phyloP scores from a whole-genome alignment of 1,284 basidiomycete genomes.

The Malassezia pachydermatis region DNA sequence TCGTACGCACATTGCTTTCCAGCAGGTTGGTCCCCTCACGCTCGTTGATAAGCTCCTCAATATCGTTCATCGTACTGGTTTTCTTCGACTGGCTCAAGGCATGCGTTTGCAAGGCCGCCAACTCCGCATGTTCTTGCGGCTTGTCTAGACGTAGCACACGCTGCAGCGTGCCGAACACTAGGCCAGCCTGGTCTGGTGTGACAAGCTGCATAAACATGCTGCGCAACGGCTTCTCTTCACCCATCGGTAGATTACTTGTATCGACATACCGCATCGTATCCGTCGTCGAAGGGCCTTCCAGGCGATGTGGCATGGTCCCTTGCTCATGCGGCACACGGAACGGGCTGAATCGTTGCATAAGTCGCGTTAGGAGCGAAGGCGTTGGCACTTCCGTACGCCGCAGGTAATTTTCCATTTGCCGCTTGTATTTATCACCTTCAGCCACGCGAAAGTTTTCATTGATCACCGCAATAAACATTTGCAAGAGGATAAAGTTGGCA shows the following conservation, averaged over 20 bases:
- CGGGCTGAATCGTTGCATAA: constrained; percentile 67
- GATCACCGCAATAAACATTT: constrained; percentile 97
- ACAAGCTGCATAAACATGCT: constrained; percentile 17
- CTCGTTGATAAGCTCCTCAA: constrained; percentile 10
- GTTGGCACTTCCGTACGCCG: constrained; percentile 48
- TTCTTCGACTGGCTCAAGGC: constrained; percentile 7
- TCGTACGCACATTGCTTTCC: constrained; percentile 56
- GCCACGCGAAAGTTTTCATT: constrained; percentile 92
- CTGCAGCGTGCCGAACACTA: constrained; percentile 22
- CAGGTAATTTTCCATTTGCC: constrained; percentile 61
- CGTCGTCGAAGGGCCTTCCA: constrained; percentile 22
- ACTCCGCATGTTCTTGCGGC: constrained; percentile 56
- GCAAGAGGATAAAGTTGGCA: constrained; percentile 85
- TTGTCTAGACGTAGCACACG: constrained; percentile 52
- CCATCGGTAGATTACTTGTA: background rate
- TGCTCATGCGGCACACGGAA: constrained; percentile 62
- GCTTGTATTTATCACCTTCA: constrained; percentile 75
- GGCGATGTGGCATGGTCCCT: constrained; percentile 17
- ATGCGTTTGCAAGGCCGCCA: constrained; percentile 49
- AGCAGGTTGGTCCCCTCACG: constrained; percentile 44
- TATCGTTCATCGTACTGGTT: constrained; percentile 15
- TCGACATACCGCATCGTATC: constrained; percentile 10
- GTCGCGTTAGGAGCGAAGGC: constrained; percentile 39
- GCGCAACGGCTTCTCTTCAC: constrained; percentile 17
- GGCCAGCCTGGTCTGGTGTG: constrained; percentile 13